Percentiles rank a stretch among this genome's conserved stretches.
These are phyloP conservation scores for Anethum foeniculum DNA, from an alignment of 140 eudicot genomes.

Conservation along the genomic window DNA sequence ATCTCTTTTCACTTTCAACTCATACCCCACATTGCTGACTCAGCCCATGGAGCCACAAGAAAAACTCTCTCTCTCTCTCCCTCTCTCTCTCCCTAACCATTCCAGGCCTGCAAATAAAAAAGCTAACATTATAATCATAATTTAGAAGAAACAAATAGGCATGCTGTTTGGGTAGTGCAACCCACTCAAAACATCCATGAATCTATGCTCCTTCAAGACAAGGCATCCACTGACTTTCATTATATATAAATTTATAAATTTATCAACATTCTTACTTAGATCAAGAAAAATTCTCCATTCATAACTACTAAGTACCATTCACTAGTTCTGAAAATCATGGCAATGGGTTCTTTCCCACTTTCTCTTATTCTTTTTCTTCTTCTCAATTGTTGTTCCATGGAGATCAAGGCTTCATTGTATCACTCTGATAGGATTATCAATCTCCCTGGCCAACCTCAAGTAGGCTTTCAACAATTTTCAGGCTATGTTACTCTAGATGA, in stretches of 20 bases:
- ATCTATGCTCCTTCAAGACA: constrained; percentile 15
- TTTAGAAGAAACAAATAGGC: constrained; percentile 21
- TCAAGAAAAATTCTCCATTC: constrained; percentile 9
- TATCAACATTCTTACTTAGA: neutral
- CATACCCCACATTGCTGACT: constrained; percentile 21
- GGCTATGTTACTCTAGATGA: constrained; percentile 80
- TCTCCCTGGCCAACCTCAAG: constrained; percentile 75
- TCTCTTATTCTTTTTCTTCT: constrained; percentile 7
- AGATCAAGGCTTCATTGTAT: constrained; percentile 11
- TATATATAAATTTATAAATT: constrained; percentile 4
- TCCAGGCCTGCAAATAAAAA: constrained; percentile 27
- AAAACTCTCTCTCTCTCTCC: neutral
- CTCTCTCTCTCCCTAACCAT: neutral
- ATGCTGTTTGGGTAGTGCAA: constrained; percentile 24
- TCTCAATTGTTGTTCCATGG: constrained; percentile 4
- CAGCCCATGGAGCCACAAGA: constrained; percentile 21
- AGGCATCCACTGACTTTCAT: constrained; percentile 20
- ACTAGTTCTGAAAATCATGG: constrained; percentile 11
- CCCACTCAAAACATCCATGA: constrained; percentile 25
- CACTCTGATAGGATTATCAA: constrained; percentile 24
- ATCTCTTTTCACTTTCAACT: constrained; percentile 25
- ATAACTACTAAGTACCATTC: neutral
- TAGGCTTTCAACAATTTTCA: constrained; percentile 66
- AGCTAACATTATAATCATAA: constrained; percentile 19
- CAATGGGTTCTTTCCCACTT: constrained; percentile 4